phyloP scores from a whole-genome alignment of 208 protist species.

The Wallacemonas sp. region DNA sequence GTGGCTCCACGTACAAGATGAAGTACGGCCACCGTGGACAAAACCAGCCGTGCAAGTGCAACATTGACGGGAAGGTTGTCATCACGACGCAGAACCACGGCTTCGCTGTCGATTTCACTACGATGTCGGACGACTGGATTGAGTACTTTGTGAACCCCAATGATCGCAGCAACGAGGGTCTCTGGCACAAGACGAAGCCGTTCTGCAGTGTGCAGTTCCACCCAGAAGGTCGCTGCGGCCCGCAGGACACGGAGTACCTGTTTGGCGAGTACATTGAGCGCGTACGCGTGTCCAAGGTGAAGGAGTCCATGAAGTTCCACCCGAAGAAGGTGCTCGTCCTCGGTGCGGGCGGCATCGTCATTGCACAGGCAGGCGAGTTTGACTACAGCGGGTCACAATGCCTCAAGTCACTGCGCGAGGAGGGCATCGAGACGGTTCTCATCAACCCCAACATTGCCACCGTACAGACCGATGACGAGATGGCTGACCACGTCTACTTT shows the following conservation, averaged over 20 bases:
- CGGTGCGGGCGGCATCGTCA: conserved; percentile 96
- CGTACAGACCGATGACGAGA: conserved; percentile 96
- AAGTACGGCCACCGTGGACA: conserved; percentile 99
- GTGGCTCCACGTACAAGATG: conserved; percentile 96
- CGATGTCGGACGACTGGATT: conserved; percentile 93
- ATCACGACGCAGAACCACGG: conserved; percentile 99
- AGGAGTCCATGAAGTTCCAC: conserved; percentile 71
- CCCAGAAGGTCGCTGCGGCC: conserved; percentile 96
- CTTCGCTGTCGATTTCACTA: conserved; percentile 95
- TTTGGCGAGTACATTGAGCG: conserved; percentile 95
- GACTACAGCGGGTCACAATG: conserved; percentile 98
- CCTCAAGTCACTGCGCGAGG: conserved; percentile 98
- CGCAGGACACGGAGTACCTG: conserved; percentile 97
- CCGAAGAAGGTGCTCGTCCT: conserved; percentile 93
- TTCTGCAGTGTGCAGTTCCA: conserved; percentile 99
- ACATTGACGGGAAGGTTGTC: conserved; percentile 85
- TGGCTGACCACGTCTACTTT: conserved; percentile 98
- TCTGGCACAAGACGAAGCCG: conserved; percentile 94
- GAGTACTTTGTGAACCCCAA: conserved; percentile 98
- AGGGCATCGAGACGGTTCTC: conserved; percentile 96
- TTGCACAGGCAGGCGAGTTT: conserved; percentile 99
- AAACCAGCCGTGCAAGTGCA: conserved; percentile 97
- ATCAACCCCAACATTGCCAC: conserved; percentile 99
- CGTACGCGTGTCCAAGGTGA: conserved; percentile 75
- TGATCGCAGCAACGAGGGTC: conserved; percentile 97